Evolutionary conservation across 2,329 filamentous ascomycete genomes (phyloP), one percentile per base, ranked within the genome.

Genomic region (Torrubiellomyces zombiae): DNA sequence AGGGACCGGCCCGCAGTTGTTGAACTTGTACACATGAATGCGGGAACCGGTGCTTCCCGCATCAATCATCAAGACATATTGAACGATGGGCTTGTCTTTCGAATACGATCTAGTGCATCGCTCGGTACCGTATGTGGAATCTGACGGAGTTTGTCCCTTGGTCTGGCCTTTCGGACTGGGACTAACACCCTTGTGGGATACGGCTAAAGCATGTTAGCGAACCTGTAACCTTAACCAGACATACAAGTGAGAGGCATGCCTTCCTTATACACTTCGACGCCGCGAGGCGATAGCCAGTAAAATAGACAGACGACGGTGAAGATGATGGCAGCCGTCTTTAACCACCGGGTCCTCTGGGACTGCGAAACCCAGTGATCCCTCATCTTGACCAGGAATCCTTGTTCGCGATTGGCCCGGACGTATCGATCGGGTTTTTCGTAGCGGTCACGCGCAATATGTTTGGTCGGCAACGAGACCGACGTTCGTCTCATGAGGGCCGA

Each of bases 11-110:
- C 85, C 89, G 57, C 86, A 98, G 60, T 95, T 95, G 64, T 95
- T 95, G 69, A 95, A 98, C 48, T 83, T 80, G 65, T 94, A 98
- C 31, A 95, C 83, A 58, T 98, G 91, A 47, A 98, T 94, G 40
- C 89, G 78, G 32, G 89, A 95, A 32, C 89, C 89, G 27, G 89
- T 95, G 60, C 85, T 95, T 40, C 89, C 89, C 23, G 89, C 89
- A 53, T 98, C 89, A 44, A 98, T 81, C 89, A 98, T 98, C 44
- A 95, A 68, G 32, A 89, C 91, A 58, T 95, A 98, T 49, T 98
- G 89, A 33, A 94, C 75, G 37, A 98, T 70, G 24, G 89, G 86
- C 58, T 94, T 95, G 36, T 82, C 76, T 43, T 78, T 73, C 40
- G 82, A 81, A 56, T 67, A 75, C 20, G 89, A 82, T 47, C 75